Percentiles rank a stretch among this genome's conserved stretches.
These are phyloP conservation scores for Arbutus unedo DNA, from an alignment of 148 eudicot genomes.

Conservation along the genomic window DNA sequence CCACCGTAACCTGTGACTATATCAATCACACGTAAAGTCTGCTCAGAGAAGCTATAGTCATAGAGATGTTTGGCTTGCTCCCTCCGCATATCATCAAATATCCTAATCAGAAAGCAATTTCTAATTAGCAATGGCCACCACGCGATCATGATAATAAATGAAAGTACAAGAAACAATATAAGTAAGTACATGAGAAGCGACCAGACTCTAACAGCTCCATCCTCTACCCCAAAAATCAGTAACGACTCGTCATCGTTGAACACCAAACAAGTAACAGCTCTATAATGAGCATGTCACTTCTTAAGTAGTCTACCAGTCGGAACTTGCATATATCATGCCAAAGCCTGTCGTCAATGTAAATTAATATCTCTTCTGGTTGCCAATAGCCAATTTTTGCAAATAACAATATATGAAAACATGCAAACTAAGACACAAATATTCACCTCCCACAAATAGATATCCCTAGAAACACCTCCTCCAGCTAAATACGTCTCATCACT, in stretches of 20 bases:
- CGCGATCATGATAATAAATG: too few relatives aligned
- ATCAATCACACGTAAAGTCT: constrained; percentile 67
- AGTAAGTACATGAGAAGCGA: constrained; percentile 63
- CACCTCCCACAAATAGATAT: constrained; percentile 90
- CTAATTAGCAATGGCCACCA: background rate
- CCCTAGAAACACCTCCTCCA: constrained; percentile 77
- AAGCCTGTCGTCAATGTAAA: background rate
- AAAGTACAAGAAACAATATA: constrained; percentile 1
- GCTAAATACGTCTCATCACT: constrained; percentile 65
- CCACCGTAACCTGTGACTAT: constrained; percentile 77
- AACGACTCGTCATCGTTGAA: constrained; percentile 71
- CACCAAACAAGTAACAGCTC: constrained; percentile 70
- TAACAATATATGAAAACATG: background rate
- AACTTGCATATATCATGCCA: constrained; percentile 43
- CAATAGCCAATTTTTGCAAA: background rate
- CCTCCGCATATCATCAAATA: constrained; percentile 91
- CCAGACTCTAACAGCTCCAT: constrained; percentile 86
- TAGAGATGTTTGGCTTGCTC: constrained; percentile 52
- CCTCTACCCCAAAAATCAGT: constrained; percentile 82
- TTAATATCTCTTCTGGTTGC: background rate
- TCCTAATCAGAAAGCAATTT: constrained; percentile 33
- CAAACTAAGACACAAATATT: background rate
- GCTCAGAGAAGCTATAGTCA: constrained; percentile 74
- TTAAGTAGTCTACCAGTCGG: constrained; percentile 69
- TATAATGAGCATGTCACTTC: constrained; percentile 89